Percentiles rank a stretch among this genome's conserved stretches.
These are phyloP conservation scores for Diaporthe citrichinensis DNA, from an alignment of 2,329 filamentous ascomycete genomes.

Conservation along the genomic window DNA sequence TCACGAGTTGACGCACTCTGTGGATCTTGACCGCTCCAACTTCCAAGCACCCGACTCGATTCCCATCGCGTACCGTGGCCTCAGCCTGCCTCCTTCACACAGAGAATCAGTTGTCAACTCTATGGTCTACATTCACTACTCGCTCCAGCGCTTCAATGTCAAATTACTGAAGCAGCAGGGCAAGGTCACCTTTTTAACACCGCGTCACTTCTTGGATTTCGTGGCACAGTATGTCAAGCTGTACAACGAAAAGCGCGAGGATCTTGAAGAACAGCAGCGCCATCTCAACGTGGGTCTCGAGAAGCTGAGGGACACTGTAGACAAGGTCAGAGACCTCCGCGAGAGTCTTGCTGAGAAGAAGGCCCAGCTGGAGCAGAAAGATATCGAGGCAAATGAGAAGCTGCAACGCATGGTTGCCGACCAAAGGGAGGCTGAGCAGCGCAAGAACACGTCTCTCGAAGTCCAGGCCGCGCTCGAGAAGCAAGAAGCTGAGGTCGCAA, in stretches of 20 bases:
- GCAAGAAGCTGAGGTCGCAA: slow-evolving; percentile 89
- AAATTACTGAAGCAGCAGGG: slow-evolving; percentile 93
- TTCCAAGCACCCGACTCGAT: slow-evolving; percentile 92
- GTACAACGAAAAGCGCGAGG: slow-evolving; percentile 98
- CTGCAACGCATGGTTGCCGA: slow-evolving; percentile 97
- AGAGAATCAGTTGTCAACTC: slow-evolving; percentile 94
- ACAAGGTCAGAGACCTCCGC: slow-evolving; percentile 94
- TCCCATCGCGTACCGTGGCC: slow-evolving; percentile 90
- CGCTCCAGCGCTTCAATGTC: slow-evolving; percentile 88
- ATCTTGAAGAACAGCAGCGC: slow-evolving; percentile 97
- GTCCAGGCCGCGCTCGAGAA: slow-evolving; percentile 89
- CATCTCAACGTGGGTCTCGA: slow-evolving; percentile 98
- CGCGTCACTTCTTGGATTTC: slow-evolving; percentile 97
- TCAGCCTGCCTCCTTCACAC: slow-evolving; percentile 88
- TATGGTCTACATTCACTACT: slow-evolving; percentile 99
- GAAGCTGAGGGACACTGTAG: slow-evolving; percentile 95
- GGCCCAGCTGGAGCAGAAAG: slow-evolving; percentile 91
- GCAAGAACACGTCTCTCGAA: slow-evolving; percentile 88
- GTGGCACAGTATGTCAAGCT: slow-evolving; percentile 97
- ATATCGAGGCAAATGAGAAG: slow-evolving; percentile 96
- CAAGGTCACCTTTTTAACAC: slow-evolving; percentile 92
- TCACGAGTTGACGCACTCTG: slow-evolving; percentile 93
- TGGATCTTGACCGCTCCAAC: slow-evolving; percentile 91
- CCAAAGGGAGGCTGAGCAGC: slow-evolving; percentile 92
- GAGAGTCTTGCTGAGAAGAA: slow-evolving; percentile 95